These are phyloP conservation scores for Aegilops tauschii DNA, from an alignment of 176 grass and related monocot genomes.

Conservation along the genomic window DNA sequence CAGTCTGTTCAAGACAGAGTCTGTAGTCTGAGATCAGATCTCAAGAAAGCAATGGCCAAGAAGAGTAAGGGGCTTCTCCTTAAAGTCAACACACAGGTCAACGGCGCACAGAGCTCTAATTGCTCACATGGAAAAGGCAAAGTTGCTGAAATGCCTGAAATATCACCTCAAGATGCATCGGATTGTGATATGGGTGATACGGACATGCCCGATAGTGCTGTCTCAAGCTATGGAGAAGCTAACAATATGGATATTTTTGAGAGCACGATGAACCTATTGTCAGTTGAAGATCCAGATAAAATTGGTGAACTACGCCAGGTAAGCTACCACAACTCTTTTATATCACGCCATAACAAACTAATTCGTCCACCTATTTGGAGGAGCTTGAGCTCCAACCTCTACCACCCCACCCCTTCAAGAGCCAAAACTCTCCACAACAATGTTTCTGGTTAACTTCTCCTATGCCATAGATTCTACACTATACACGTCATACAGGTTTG, in stretches of 20 bases:
- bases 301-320: conserved; percentile 69
- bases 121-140: conserved; percentile 62
- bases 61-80: conserved; percentile 40
- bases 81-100: conserved; percentile 36
- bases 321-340: conserved; percentile 22
- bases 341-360: conserved; percentile 18
- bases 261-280: conserved; percentile 65
- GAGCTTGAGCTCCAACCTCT: conserved; percentile 22
- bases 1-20: conserved; percentile 66
- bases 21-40: conserved; percentile 52
- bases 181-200: conserved; percentile 74
- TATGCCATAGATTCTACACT: background rate
- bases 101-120: conserved; percentile 57
- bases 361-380: background rate
- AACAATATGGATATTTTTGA: conserved; percentile 82
- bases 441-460: background rate
- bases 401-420: background rate
- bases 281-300: conserved; percentile 59
- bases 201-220: conserved; percentile 68
- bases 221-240: conserved; percentile 87
- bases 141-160: conserved; percentile 25
- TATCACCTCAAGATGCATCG: conserved; percentile 40
- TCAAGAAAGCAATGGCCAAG: conserved; percentile 53
- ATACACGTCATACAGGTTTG: background rate
- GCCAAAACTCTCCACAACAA: background rate